Conservation (phyloP, 2,329 filamentous ascomycete genomes). For the Aspergillus arachidicola region DNA sequence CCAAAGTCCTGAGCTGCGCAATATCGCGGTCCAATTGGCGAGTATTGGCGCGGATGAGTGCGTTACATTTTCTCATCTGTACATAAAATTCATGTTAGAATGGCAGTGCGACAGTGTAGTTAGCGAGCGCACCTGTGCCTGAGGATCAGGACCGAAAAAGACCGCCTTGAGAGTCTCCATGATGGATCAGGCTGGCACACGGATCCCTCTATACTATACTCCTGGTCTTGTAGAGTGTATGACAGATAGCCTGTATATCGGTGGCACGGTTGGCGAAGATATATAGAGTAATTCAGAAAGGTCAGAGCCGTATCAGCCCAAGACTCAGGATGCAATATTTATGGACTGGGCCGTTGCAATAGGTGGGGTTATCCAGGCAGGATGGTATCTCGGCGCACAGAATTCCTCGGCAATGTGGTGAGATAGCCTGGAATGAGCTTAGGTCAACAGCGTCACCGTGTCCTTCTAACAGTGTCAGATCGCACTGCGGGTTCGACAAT, state of each 20-base stretch:
- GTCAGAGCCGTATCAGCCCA: not conserved
- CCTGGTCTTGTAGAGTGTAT: not conserved
- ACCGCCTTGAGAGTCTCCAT: constrained; percentile 89
- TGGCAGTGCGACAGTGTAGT: constrained; percentile 1
- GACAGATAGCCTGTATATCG: not conserved
- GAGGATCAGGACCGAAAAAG: constrained; percentile 89
- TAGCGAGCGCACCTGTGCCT: constrained; percentile 72
- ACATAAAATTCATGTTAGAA: constrained; percentile 15
- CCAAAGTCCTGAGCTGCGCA: constrained; percentile 72
- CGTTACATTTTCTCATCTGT: constrained; percentile 93
- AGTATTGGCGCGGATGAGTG: constrained; percentile 83
- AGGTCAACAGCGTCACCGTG: not conserved
- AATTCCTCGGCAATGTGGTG: not conserved
- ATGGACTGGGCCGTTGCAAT: not conserved
- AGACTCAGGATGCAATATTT: not conserved
- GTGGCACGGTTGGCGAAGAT: not conserved
- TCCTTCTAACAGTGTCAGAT: not conserved
- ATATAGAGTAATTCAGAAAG: not conserved
- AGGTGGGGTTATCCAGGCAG: not conserved
- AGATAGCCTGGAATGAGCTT: not conserved
- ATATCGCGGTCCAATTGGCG: constrained; percentile 96
- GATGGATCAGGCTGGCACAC: constrained; percentile 23
- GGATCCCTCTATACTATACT: not conserved
- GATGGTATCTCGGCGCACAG: not conserved
- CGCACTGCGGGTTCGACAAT: not conserved